A percentile compares a stretch with the other conserved stretches of the same genome.
These are phyloP conservation scores for Nasturtium officinale DNA, from an alignment of 345 rosid species.

Conservation along the genomic window DNA sequence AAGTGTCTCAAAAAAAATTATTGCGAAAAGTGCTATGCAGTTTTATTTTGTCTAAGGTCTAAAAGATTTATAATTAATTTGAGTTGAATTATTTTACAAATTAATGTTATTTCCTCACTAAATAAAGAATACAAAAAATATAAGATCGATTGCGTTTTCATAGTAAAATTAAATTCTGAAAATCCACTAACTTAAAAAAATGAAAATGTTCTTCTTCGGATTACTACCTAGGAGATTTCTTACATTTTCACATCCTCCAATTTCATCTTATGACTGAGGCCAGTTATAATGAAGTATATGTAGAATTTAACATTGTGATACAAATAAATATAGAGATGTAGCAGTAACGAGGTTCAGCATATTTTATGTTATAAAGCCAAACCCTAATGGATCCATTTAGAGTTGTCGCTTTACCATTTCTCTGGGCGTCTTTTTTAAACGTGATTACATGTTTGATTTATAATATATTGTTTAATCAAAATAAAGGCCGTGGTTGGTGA, in stretches of 20 bases:
- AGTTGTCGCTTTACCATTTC: slow-evolving; percentile 21
- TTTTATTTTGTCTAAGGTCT: too few relatives aligned
- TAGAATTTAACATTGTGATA: not conserved
- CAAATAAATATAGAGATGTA: not conserved
- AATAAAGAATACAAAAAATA: not conserved
- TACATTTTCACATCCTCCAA: not conserved
- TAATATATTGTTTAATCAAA: not conserved
- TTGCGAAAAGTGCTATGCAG: too few relatives aligned
- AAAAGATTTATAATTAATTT: too few relatives aligned
- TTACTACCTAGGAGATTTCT: not conserved
- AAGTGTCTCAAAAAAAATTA: too few relatives aligned
- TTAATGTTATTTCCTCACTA: not conserved
- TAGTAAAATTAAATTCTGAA: not conserved
- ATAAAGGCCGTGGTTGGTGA: slow-evolving; percentile 28
- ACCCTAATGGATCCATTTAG: slow-evolving; percentile 16
- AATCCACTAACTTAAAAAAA: not conserved
- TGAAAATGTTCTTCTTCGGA: not conserved
- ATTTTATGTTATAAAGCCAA: slow-evolving; percentile 5
- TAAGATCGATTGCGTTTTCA: not conserved
- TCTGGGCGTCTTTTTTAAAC: slow-evolving; percentile 13
- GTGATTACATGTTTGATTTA: slow-evolving; percentile 23
- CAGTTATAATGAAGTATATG: not conserved
- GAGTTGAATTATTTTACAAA: not conserved
- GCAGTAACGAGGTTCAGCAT: not conserved
- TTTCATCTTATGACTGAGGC: not conserved